These are phyloP conservation scores for Gnomoniopsis smithogilvyi DNA, from an alignment of 2,329 filamentous ascomycete species.

Conservation along the genomic window DNA sequence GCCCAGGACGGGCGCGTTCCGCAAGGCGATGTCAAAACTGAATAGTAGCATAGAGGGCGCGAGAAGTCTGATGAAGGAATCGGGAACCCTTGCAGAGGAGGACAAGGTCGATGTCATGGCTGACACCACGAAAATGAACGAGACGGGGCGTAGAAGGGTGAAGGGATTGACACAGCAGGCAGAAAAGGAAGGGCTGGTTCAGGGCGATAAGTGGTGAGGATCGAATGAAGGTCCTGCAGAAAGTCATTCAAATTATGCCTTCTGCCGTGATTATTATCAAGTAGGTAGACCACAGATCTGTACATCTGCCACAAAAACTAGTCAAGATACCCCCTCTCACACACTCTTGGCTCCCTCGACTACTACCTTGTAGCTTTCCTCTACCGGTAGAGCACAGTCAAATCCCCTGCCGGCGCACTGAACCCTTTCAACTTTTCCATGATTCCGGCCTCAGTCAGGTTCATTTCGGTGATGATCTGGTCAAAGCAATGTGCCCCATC, in stretches of 20 bases:
- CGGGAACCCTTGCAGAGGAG: background rate
- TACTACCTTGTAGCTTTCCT: background rate
- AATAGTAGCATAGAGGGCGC: conserved; percentile 25
- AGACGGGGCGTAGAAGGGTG: background rate
- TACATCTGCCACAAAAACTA: background rate
- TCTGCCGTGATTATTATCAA: background rate
- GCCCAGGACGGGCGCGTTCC: conserved; percentile 45
- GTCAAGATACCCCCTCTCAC: background rate
- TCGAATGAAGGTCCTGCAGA: no score
- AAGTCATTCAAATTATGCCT: background rate
- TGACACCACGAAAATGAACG: background rate
- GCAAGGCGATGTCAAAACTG: conserved; percentile 38
- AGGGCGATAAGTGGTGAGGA: background rate
- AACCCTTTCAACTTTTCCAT: conserved; percentile 63
- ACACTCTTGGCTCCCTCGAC: background rate
- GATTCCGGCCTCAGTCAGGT: conserved; percentile 67
- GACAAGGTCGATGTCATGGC: background rate
- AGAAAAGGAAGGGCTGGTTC: background rate
- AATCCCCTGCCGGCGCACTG: conserved; percentile 47
- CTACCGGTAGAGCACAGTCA: conserved; percentile 53
- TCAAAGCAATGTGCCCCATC: conserved; percentile 77
- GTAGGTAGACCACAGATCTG: background rate
- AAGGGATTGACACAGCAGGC: background rate
- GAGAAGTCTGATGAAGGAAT: background rate
- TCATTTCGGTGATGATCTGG: conserved; percentile 76